Evolutionary conservation across 2,329 filamentous ascomycete genomes (phyloP), one percentile per base, ranked within the genome.

Genomic region (Phaeomoniella chlamydospora): DNA sequence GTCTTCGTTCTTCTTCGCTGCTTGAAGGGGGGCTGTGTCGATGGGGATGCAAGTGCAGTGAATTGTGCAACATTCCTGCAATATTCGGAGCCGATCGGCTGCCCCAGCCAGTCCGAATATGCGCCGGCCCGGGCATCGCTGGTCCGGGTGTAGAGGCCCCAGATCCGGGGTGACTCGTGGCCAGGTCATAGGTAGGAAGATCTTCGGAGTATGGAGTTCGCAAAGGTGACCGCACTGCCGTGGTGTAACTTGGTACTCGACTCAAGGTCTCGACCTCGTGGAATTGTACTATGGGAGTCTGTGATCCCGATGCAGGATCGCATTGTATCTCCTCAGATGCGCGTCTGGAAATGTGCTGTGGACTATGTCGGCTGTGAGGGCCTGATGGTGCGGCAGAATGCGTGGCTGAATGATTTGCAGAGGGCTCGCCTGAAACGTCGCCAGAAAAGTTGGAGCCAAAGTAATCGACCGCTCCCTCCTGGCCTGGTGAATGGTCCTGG

Each of bases 171-270:
- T 15, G 18, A 16, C 16, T 12, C 26, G 54, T 49, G 11, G 72
- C 77, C 2, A 77, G 69, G 38, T 68, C 59, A 49, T 86, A 86
- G 49, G 81, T 74, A 0, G 80, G 80, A 4, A 83, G 65, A 15
- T 56, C 56, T 4, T 61, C 54, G 18, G 64, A 64, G 15, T 66
- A 64, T 4, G 65, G 64, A 19, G 67, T 64, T 35, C 70, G 66
- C 12, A 74, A 70, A 4, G 75, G 72, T 1, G 76, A 72, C 43
- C 72, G 73, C 16, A 85, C 72, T 0, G 81, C 81, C 1, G 81
- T 86, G 12, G 71, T 70, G 52, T 87, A 87, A 38, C 80, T 86
- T 1, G 81, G 81, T 2, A 87, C 80, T 44, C 80, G 80, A 52
- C 68, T 80, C 30, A 86, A 59, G 43, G 75, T 70, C 33, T 70